Base-by-base conservation (phyloP, 352 stramenopile species). In the Pythium sukuiense region DNA sequence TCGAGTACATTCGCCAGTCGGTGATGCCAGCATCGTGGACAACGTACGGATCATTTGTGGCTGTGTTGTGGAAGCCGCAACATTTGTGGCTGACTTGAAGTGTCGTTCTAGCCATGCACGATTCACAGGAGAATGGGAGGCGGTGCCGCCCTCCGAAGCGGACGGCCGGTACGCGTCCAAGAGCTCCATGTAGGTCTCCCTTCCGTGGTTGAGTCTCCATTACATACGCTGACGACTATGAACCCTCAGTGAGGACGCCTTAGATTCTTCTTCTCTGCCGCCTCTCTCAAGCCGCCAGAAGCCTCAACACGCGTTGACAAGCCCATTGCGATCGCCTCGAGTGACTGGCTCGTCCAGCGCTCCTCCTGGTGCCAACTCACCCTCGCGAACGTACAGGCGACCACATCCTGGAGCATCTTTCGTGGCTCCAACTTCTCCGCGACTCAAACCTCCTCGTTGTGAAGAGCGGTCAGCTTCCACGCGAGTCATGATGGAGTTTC, bases 1-100 rank as follows among this genome's bases (percentile, higher is more conserved):
- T 92, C 46, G 81, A 90, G 33, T 93, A 87, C 65, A 91, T 93
- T 55, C 80, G 81, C 5, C 85, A 91, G 63, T 89, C 85, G 0
- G 72, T 93, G 35, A 76, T 91, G 58, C 83, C 83, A 13, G 69
- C 77, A n/a, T 80, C 76, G 18, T 90, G 80, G 78, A 70, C 69
- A 50, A 82, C 72, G 85, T 93, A 70, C 43, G 68, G 32, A 35
- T 35, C 65, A 18, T 9, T 16, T 13, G 6, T 2, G 16, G 6
- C n/a, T 16, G 12, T 37, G 1, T 48, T 14, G 3, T 48, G 8
- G 39, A 20, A 54, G 20, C 13, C 14, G 9, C 9, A 26, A 54
- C 33, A 26, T 27, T 52, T 27, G 4, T 24, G 55, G 35, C 43
- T 43, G 18, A 52, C 33, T 55, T n/a, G 13, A 48, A 9, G 11